A percentile compares a stretch with the other conserved stretches of the same genome.
Conservation (phyloP, 176 grass and related monocot species). For the Metroxylon sagu region DNA sequence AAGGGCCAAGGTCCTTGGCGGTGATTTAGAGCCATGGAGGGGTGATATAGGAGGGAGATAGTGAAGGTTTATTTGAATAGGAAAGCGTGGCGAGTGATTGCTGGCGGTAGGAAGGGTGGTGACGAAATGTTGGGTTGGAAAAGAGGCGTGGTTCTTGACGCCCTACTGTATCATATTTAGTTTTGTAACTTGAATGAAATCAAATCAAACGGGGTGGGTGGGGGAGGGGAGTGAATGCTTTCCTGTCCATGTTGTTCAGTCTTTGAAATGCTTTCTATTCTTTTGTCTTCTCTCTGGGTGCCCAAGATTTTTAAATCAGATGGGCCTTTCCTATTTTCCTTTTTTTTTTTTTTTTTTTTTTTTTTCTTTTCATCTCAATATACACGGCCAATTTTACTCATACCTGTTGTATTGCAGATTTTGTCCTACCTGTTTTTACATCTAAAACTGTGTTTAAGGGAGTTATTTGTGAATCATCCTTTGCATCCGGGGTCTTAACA, state of each 20-base stretch:
- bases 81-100: not conserved
- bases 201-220: not conserved
- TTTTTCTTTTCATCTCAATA: too few species aligned
- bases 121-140: too few species aligned
- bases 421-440: too few species aligned
- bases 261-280: conserved; percentile 24
- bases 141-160: not conserved
- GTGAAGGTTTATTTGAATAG: not conserved
- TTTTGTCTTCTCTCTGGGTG: not conserved
- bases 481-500: too few species aligned
- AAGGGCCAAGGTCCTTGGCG: conserved; percentile 33
- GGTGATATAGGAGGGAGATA: conserved; percentile 62
- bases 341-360: too few species aligned
- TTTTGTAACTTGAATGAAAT: conserved; percentile 53
- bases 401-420: too few species aligned
- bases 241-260: conserved; percentile 48
- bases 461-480: too few species aligned
- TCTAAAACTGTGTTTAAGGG: too few species aligned
- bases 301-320: not conserved
- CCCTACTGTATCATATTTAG: conserved; percentile 73
- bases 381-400: too few species aligned
- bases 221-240: conserved; percentile 37
- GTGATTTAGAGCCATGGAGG: conserved; percentile 49
- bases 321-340: not conserved
- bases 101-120: too few species aligned